Evolutionary conservation across 2,329 filamentous ascomycete species (phyloP), one percentile per base, ranked within the genome.

Genomic region (Ascochyta viciae-villosae): DNA sequence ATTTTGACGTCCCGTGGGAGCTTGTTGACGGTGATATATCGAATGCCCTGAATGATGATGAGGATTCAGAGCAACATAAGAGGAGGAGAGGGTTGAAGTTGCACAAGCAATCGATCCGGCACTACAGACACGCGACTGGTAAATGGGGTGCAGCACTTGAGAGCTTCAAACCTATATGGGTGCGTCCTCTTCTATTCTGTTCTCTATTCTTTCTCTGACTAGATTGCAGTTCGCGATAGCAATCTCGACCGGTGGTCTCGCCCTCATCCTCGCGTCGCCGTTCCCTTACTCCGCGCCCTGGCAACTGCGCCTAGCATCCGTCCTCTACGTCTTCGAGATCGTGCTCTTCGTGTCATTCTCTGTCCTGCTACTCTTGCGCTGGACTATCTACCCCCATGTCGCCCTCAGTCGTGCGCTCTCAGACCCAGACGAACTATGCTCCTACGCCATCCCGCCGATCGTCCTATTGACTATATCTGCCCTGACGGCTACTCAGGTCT

Each of bases 51-150:
- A 33, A 45, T 2, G 52, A 46, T 19, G 52, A 45, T 15, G 52
- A 45, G 29, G 41, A 46, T 16, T 55, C 52, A 6, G 52, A 50
- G 29, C 52, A 55, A n/a, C 52, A 55, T 22, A 55, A 55, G 46
- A 55, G 29, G 10, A 44, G 52, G 27, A 49, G 52, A n/a, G 24
- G 44, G 22, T 24, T 40, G 27, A 41, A 15, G 13, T 3, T 50
- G 27, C 16, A 29, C 9, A 50, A 54, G 12, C 39, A 23, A 15
- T 54, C 51, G 6, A 54, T 54, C 15, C 45, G 51, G 6, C 45
- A 54, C 12, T 54, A 54, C n/a, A 45, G 40, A 10, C 51, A 54
- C 41, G 51, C 51, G 10, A 54, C 38, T 7, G 45, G 44, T 8
- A 49, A 44, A 54, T 54, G 51, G 51, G 51, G 51, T 24, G 51